phyloP scores from a whole-genome alignment of 1,284 basidiomycete species.

The Cryptococcus sp. region DNA sequence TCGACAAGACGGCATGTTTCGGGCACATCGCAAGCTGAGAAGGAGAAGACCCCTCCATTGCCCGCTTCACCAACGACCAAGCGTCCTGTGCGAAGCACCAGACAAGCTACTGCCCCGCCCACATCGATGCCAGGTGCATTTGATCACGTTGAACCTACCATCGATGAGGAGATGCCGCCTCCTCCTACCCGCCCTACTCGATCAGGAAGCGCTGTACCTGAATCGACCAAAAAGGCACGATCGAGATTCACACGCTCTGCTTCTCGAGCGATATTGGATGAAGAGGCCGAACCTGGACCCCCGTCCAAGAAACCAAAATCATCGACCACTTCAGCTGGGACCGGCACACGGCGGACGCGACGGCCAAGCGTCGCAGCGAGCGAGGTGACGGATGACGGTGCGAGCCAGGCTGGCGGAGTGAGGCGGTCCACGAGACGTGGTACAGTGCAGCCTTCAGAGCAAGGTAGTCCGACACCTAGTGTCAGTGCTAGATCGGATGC shows the following conservation, averaged over 20 bases:
- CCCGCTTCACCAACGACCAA: neutral
- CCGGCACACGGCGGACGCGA: conserved; percentile 11
- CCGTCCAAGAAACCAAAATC: conserved; percentile 10
- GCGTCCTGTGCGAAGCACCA: neutral
- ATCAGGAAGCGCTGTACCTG: conserved; percentile 5
- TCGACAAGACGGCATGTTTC: conserved; percentile 9
- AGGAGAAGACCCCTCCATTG: conserved; percentile 1
- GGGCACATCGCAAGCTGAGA: neutral
- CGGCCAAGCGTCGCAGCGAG: conserved; percentile 22
- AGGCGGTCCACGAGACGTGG: conserved; percentile 29
- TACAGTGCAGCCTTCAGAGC: conserved; percentile 28
- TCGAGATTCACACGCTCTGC: conserved; percentile 36
- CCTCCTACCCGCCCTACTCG: conserved; percentile 7
- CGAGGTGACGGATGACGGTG: conserved; percentile 24
- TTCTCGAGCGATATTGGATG: conserved; percentile 32
- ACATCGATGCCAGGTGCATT: conserved; percentile 22
- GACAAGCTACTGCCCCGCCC: conserved; percentile 2
- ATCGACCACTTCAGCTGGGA: conserved; percentile 4
- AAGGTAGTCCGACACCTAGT: conserved; percentile 46
- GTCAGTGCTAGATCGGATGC: conserved; percentile 21
- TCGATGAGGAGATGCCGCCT: conserved; percentile 17
- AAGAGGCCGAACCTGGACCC: conserved; percentile 24
- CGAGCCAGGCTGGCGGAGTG: conserved; percentile 8
- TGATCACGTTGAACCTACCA: neutral
- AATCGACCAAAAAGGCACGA: conserved; percentile 10